Conservation (phyloP, 129 eudicot species). For the Helichrysum umbraculigerum region DNA sequence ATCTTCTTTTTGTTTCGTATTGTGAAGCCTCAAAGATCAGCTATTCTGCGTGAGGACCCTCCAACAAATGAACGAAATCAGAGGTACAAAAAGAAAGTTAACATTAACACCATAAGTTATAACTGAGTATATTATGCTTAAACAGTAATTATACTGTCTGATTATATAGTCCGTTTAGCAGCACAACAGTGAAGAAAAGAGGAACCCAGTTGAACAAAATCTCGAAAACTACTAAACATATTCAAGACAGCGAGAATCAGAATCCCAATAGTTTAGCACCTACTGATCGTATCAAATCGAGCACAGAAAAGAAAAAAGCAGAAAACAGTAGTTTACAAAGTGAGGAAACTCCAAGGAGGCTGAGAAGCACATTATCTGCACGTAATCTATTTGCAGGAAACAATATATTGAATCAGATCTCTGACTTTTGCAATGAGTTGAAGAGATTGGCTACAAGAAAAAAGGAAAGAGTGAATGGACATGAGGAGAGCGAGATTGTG, state of each 20-base stretch:
- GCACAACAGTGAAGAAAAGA: slow-evolving; percentile 56
- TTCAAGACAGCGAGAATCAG: slow-evolving; percentile 63
- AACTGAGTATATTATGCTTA: too few relatives aligned
- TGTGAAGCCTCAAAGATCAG: not conserved
- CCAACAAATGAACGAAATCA: too few relatives aligned
- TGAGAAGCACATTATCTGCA: slow-evolving; percentile 58
- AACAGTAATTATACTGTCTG: too few relatives aligned
- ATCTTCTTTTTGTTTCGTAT: not conserved
- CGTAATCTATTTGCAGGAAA: slow-evolving; percentile 63
- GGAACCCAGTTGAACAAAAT: slow-evolving; percentile 36
- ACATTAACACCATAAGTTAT: not conserved
- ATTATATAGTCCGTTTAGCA: slow-evolving; percentile 29
- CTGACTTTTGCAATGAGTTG: slow-evolving; percentile 70
- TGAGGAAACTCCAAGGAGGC: slow-evolving; percentile 42
- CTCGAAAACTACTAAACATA: slow-evolving; percentile 15
- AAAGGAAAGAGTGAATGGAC: not conserved
- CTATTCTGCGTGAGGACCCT: too few relatives aligned
- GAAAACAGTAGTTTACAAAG: slow-evolving; percentile 10
- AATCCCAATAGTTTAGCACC: slow-evolving; percentile 62
- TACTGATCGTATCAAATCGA: slow-evolving; percentile 43
- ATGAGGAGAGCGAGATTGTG: not conserved
- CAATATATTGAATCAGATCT: slow-evolving; percentile 51
- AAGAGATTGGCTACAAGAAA: slow-evolving; percentile 36
- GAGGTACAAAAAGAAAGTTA: too few relatives aligned
- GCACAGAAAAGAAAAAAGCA: slow-evolving; percentile 39